Base-by-base conservation (phyloP, 331 rosid species). In the Pyracantha coccinea region DNA sequence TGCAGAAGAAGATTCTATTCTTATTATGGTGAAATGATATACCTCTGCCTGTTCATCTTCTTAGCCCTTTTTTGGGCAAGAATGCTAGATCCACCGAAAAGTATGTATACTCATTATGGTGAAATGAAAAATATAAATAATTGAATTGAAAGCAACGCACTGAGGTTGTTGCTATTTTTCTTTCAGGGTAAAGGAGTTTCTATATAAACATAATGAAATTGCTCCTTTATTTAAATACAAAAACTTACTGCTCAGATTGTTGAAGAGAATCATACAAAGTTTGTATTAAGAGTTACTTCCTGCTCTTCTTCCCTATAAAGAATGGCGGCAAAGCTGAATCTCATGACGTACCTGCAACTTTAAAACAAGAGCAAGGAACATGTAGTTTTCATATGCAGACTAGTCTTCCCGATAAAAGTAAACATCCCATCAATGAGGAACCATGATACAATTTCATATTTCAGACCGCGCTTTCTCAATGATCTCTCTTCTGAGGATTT, bases 401-500 rank as follows among this genome's bases (percentile, higher is more conserved):
- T 45, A 9, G 58, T 45, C 71, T 73, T 38, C 60, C 47, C 41
- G 17, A 45, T 9, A 24, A 19, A 38, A 41, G 71, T 29, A 60
- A 31, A 11, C 27, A 70, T 35, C 32, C 1, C 23, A 64, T 41
- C 15, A 13, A 24, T 31, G 65, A 45, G 44, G 25, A 25, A 47
- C 13, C 23, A 69, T 61, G 8, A n/a, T 19, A 19, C 35, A 27
- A n/a, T 53, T 63, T 88, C 75, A 93, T 35, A 91, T 76, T 82
- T 87, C 87, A 78, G 98, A 83, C 66, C 93, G 72, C 28, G 76
- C 92, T 88, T 87, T 91, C 73, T 88, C 84, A 29, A 94, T 89
- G 71, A 91, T 94, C 79, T 88, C 92, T 85, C 96, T 82, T 81
- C 98, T 81, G 19, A 91, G 97, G 63, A 91, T 89, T 83, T 93